Conservation (phyloP, 1,139 yeast species). For the Pichia sp. region DNA sequence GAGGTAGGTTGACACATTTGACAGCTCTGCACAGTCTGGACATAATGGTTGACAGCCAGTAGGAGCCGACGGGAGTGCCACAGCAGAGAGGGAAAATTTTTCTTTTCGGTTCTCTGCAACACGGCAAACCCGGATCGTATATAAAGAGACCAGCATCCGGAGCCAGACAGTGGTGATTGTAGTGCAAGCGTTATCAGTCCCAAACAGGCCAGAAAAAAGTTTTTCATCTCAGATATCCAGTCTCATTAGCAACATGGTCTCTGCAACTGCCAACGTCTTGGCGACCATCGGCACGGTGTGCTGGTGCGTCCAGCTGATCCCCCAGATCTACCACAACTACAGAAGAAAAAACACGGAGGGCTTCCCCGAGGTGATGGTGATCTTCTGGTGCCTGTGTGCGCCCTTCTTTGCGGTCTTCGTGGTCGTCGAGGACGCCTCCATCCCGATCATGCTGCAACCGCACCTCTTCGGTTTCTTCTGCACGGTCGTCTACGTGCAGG, state of each 20-base stretch:
- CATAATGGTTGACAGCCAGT: too few species aligned
- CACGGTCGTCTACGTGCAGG: conserved; percentile 63
- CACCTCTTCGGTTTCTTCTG: conserved; percentile 76
- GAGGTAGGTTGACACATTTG: neutral
- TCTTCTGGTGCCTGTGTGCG: conserved; percentile 79
- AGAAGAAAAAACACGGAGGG: conserved; percentile 78
- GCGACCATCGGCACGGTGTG: conserved; percentile 87
- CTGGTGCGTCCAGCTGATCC: conserved; percentile 88
- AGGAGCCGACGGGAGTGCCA: too few species aligned
- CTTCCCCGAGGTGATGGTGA: conserved; percentile 77
- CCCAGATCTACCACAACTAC: conserved; percentile 75
- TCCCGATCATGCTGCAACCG: conserved; percentile 83
- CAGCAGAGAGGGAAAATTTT: neutral
- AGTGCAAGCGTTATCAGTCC: too few species aligned
- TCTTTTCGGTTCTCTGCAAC: neutral
- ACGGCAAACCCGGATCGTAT: neutral
- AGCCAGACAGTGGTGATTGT: too few species aligned
- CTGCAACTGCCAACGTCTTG: conserved; percentile 61
- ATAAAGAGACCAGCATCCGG: too few species aligned
- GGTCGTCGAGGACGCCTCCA: conserved; percentile 62
- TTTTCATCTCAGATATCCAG: too few species aligned
- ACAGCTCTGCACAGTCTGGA: neutral
- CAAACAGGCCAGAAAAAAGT: too few species aligned
- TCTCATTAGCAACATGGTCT: conserved; percentile 11
- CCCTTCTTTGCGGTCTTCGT: conserved; percentile 78